Base-by-base conservation (phyloP, 768 basidiomycete species). In the Rickenella mellea region DNA sequence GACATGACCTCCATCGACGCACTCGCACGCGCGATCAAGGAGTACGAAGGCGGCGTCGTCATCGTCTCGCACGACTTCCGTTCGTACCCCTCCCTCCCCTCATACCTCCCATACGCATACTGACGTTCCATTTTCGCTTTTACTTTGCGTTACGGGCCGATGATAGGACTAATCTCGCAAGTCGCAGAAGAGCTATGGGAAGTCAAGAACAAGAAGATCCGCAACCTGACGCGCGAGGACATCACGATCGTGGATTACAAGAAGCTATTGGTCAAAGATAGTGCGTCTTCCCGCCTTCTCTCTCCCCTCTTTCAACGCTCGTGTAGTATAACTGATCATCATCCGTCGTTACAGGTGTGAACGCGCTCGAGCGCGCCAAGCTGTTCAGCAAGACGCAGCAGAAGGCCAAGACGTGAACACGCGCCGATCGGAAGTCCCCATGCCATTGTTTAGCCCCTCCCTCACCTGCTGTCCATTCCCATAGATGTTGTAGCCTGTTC, bases 41-140 rank as follows among this genome's bases (percentile, higher is more conserved):
- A 87, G 57, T 99, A 89, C 60, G 84, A 88, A 56, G 96, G 96
- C 46, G 94, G 96, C 55, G 96, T 99, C 29, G 96, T 98, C 52
- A 98, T 99, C 59, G 96, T 99, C 49, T 97, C 93, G 37, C 96
- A 98, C 70, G 94, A 99, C 65, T 99, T 99, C 85, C 87, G 94
- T 88, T 53, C 51, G 83, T 76, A 20, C 43, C 40, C 8, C 12
- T 12, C 45, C 45, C 41, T 43, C 24, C 29, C 17, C 17, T 42
- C 20, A 6, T 42, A 41, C 36, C 31, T 27, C 19, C 12, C 29
- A 24, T 51, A 28, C 24, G 43, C 40, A 49, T 41, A 19, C 15
- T 12, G 9, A 25, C 42, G 22, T 26, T 25, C n/a, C 14, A 24
- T 39, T 32, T n/a, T 44, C 41, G 11, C 12, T 40, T 21, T 35